Evolutionary conservation across 306 rosid genomes (phyloP), one percentile per base, ranked within the genome.

Genomic region (Sechiopsis laciniata): DNA sequence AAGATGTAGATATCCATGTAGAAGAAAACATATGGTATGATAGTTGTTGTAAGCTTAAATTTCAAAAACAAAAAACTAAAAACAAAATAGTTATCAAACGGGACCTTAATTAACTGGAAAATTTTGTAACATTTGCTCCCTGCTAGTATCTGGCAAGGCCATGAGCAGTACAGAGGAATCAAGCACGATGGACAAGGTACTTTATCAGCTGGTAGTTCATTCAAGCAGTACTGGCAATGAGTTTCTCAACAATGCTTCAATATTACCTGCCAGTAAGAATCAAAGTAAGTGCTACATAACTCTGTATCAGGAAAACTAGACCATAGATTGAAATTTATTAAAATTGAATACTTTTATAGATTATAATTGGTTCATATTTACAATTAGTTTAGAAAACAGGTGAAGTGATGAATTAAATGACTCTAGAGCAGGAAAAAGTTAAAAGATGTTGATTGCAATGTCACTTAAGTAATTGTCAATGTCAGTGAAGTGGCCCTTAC

Each of bases 141-240:
- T 20, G 97, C 96, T 70, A 20, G 78, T 65, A 83, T 75, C 74
- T 83, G 91, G 79, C 97, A 92, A 58, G 57, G 77, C 74, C 72
- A 77, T 71, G 97, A 89, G 80, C 97, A 92, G 77, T 89, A 92
- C 78, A 83, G 71, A 50, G 97, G 90, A 80, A 83, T 84, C 45
- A 95, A 88, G 80, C 97, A 89, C n/a, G 90, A 88, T 68, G 74
- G 70, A 86, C 97, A 92, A 29, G 97, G 88, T 75, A 92, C 89
- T 74, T 75, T 84, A 83, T 92, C 95, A 16, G 76, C 84, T 62
- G 97, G 95, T 59, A 89, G 90, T 76, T 92, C 92, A 82, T 89
- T 86, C 83, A 92, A 77, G 86, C 97, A 89, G 84, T 82, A 86
- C 77, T 89, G 97, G 76, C 97, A 92, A 87, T 88, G 95, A 58